phyloP scores from a whole-genome alignment of 1,284 basidiomycete genomes.

The Ceratobasidium sp. region DNA sequence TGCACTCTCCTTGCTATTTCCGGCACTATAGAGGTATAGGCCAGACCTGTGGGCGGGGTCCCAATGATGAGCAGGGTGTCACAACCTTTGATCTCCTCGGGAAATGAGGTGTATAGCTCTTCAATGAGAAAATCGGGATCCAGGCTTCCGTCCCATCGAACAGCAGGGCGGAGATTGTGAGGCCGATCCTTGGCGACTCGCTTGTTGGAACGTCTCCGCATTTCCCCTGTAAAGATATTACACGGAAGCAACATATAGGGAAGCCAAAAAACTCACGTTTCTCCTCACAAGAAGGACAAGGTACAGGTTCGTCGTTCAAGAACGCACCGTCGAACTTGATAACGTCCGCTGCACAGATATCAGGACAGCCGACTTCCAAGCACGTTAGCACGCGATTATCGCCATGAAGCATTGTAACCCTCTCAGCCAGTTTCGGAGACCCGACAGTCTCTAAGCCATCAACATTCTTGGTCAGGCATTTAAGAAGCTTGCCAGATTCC shows the following conservation, averaged over 20 bases:
- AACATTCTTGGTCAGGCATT: background rate
- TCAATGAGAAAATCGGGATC: constrained; percentile 1
- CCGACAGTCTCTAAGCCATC: background rate
- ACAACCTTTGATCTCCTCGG: background rate
- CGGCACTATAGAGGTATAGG: background rate
- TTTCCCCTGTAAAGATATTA: background rate
- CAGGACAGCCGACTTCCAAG: background rate
- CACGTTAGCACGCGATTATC: background rate
- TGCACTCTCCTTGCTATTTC: background rate
- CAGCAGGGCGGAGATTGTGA: background rate
- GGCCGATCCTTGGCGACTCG: background rate
- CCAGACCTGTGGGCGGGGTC: background rate
- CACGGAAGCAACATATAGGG: too few species aligned
- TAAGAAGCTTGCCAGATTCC: background rate
- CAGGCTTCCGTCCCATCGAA: constrained; percentile 1
- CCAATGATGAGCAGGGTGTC: constrained; percentile 14
- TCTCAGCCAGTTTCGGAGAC: background rate
- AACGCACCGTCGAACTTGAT: background rate
- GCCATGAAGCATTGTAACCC: background rate
- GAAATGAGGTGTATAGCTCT: background rate
- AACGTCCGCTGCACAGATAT: background rate
- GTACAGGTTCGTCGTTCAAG: background rate
- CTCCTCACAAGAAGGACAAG: constrained; percentile 1
- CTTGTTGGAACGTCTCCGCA: background rate
- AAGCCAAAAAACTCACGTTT: background rate